phyloP scores from a whole-genome alignment of 441 rosid species.

The Adansonia gregorii region DNA sequence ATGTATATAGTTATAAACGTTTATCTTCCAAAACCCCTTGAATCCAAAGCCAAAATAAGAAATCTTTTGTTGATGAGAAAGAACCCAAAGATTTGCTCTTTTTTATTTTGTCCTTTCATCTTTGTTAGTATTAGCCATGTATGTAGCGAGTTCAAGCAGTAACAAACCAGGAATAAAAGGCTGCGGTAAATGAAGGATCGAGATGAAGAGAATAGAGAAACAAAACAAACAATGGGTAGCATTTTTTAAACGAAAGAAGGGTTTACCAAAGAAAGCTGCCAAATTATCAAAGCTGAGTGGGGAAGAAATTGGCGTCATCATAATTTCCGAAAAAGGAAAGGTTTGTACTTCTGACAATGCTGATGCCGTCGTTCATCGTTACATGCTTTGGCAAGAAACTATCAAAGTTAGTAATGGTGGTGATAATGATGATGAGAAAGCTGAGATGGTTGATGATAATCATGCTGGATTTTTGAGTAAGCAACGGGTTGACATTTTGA shows the following conservation, averaged over 20 bases:
- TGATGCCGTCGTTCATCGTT: not conserved
- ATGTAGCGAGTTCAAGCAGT: not conserved
- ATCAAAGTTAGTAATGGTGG: not conserved
- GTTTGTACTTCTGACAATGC: conserved; percentile 17
- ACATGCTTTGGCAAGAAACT: not conserved
- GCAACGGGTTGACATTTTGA: too few species aligned
- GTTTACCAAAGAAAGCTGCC: conserved; percentile 3
- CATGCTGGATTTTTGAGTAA: too few species aligned
- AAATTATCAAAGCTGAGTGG: not conserved
- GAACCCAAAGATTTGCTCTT: too few species aligned
- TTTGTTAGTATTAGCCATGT: not conserved
- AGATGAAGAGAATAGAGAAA: not conserved
- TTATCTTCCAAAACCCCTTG: too few species aligned
- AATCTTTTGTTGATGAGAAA: too few species aligned
- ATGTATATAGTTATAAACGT: too few species aligned
- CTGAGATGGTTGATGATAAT: too few species aligned
- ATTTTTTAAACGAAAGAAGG: conserved; percentile 12
- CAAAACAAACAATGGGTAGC: not conserved
- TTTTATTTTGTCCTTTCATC: not conserved
- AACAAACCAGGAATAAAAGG: not conserved
- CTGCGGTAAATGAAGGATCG: not conserved
- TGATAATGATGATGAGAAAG: not conserved
- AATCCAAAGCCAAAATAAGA: too few species aligned
- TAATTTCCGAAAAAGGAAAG: conserved; percentile 19
- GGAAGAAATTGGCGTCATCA: conserved; percentile 2